Conservation (phyloP, 176 grass and related monocot genomes). For the Ensete ventricosum region DNA sequence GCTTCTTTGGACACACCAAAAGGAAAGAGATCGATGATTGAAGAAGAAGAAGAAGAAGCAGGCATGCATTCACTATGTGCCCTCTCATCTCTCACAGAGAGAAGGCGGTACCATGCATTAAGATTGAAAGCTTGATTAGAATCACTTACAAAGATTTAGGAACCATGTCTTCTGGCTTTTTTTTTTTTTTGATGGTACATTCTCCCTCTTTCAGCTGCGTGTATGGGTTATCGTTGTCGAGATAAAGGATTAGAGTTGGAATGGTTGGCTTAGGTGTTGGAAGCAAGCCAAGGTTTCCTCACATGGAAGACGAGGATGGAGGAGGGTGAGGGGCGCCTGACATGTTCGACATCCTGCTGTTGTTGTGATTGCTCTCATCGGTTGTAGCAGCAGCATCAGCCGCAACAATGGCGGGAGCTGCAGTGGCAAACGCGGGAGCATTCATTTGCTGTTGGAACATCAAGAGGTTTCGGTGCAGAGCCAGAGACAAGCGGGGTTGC, state of each 20-base stretch:
- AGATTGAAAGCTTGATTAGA: no score
- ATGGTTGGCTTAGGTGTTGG: no score
- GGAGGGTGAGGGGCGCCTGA: not conserved
- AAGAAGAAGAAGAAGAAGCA: not conserved
- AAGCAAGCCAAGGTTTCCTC: not conserved
- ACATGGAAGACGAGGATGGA: conserved; percentile 5
- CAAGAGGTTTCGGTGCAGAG: conserved; percentile 2
- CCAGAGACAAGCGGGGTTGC: not conserved
- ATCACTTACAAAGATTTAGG: no score
- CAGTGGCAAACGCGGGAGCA: not conserved
- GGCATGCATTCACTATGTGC: no score
- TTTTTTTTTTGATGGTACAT: not conserved
- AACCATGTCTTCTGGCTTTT: no score
- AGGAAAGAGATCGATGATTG: not conserved
- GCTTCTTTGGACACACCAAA: not conserved
- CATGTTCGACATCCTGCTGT: not conserved
- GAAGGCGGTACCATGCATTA: no score
- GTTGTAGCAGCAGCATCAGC: not conserved
- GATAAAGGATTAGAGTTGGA: no score
- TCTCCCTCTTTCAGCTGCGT: no score
- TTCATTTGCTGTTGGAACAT: not conserved
- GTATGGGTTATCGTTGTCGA: no score
- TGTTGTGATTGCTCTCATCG: not conserved
- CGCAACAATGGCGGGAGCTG: not conserved
- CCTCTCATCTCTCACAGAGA: no score